Conservation (phyloP, 768 basidiomycete genomes). For the Russula abietina region DNA sequence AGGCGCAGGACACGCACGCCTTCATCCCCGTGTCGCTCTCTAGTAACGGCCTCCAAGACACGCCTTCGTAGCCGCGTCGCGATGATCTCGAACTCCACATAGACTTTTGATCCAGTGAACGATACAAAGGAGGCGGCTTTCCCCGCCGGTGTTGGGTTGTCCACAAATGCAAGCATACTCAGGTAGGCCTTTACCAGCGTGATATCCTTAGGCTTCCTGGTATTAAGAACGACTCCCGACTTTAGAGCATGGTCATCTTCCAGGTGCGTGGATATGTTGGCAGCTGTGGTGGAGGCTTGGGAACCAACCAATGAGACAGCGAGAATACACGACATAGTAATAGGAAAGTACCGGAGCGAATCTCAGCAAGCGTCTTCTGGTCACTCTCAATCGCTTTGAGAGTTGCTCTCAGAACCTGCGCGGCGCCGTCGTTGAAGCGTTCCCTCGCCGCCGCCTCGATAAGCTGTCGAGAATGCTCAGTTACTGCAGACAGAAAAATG, state of each 20-base stretch:
- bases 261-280: slow-evolving; percentile 57
- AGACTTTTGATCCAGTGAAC: slow-evolving; percentile 53
- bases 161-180: slow-evolving; percentile 71
- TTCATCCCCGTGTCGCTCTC: slow-evolving; percentile 77
- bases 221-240: slow-evolving; percentile 53
- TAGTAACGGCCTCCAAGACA: slow-evolving; percentile 69
- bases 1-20: slow-evolving; percentile 79
- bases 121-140: slow-evolving; percentile 67
- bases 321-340: not conserved
- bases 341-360: slow-evolving; percentile 50
- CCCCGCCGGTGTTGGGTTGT: slow-evolving; percentile 74
- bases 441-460: slow-evolving; percentile 71
- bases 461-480: slow-evolving; percentile 43
- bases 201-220: slow-evolving; percentile 46
- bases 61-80: slow-evolving; percentile 58
- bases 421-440: slow-evolving; percentile 73
- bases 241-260: slow-evolving; percentile 56
- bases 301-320: not conserved
- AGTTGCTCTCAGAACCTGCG: slow-evolving; percentile 61
- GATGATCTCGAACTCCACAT: slow-evolving; percentile 75
- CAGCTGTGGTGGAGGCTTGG: slow-evolving; percentile 60
- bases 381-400: slow-evolving; percentile 63
- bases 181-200: slow-evolving; percentile 72
- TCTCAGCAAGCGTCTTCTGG: slow-evolving; percentile 55
- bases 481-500: slow-evolving; percentile 11